These are phyloP conservation scores for Hanseniaspora lachancei DNA, from an alignment of 805 yeast species.

Conservation along the genomic window DNA sequence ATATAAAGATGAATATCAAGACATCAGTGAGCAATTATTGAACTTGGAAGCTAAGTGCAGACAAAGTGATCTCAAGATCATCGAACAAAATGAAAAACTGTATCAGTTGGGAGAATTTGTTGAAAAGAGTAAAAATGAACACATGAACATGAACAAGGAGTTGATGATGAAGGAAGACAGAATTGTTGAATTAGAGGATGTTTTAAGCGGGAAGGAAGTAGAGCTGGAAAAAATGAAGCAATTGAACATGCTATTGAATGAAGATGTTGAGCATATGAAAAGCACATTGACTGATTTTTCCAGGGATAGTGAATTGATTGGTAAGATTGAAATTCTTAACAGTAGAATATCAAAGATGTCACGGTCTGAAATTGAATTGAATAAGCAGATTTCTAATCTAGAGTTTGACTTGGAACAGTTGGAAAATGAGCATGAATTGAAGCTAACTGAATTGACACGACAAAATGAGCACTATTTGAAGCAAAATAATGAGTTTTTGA, in stretches of 20 bases:
- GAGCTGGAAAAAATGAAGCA: slow-evolving; percentile 40
- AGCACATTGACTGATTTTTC: slow-evolving; percentile 32
- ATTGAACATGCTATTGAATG: slow-evolving; percentile 38
- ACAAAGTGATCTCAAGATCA: slow-evolving; percentile 38
- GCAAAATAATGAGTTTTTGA: slow-evolving; percentile 31
- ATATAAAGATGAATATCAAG: slow-evolving; percentile 61
- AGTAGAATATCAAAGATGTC: slow-evolving; percentile 41
- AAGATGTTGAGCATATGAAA: slow-evolving; percentile 42
- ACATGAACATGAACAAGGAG: slow-evolving; percentile 40
- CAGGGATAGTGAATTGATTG: slow-evolving; percentile 34
- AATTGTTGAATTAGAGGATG: slow-evolving; percentile 40
- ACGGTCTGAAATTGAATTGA: slow-evolving; percentile 52
- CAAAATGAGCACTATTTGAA: slow-evolving; percentile 34
- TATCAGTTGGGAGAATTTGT: slow-evolving; percentile 40
- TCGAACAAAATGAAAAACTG: slow-evolving; percentile 39
- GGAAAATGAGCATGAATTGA: slow-evolving; percentile 29
- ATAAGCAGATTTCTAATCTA: slow-evolving; percentile 50
- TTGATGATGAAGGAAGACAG: slow-evolving; percentile 42
- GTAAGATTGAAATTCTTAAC: slow-evolving; percentile 42
- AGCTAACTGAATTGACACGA: slow-evolving; percentile 29
- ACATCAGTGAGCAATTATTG: slow-evolving; percentile 58
- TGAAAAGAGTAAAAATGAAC: slow-evolving; percentile 39
- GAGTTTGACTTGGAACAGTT: slow-evolving; percentile 47
- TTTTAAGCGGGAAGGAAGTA: slow-evolving; percentile 42
- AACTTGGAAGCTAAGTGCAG: slow-evolving; percentile 58